These are phyloP conservation scores for Climacium dendroides DNA, from an alignment of 225 moss, liverwort and hornwort species.

Conservation along the genomic window DNA sequence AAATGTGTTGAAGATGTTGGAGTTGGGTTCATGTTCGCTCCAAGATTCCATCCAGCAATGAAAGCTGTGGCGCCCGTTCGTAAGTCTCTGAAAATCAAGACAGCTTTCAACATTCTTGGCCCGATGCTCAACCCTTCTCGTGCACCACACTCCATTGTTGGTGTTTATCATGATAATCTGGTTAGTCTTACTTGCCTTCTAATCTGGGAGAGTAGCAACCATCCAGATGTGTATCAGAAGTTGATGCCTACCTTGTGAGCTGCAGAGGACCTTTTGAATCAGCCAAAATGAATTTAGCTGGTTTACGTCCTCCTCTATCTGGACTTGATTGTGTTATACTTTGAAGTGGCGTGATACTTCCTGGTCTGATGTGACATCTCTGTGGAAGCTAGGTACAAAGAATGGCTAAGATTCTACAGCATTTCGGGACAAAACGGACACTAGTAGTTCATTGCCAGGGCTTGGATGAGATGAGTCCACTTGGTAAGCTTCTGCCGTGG, in stretches of 20 bases:
- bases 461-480: constrained; percentile 94
- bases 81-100: constrained; percentile 73
- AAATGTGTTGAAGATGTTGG: constrained; percentile 85
- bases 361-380: neutral
- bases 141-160: constrained; percentile 82
- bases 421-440: constrained; percentile 70
- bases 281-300: neutral
- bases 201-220: neutral
- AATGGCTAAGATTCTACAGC: constrained; percentile 84
- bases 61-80: constrained; percentile 72
- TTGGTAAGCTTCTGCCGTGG: constrained; percentile 37
- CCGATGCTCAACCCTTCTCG: constrained; percentile 88
- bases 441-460: constrained; percentile 96
- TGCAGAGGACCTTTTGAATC: neutral
- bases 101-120: constrained; percentile 95
- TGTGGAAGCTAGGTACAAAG: constrained; percentile 33
- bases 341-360: neutral
- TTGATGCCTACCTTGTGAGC: neutral
- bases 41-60: constrained; percentile 89
- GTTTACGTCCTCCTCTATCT: neutral
- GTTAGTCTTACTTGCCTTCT: constrained; percentile 23
- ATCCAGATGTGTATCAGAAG: neutral
- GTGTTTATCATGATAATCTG: constrained; percentile 76
- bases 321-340: neutral
- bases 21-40: constrained; percentile 84